Evolutionary conservation across 352 stramenopile genomes (phyloP).

Genomic region (Globisporangium alternatum): DNA sequence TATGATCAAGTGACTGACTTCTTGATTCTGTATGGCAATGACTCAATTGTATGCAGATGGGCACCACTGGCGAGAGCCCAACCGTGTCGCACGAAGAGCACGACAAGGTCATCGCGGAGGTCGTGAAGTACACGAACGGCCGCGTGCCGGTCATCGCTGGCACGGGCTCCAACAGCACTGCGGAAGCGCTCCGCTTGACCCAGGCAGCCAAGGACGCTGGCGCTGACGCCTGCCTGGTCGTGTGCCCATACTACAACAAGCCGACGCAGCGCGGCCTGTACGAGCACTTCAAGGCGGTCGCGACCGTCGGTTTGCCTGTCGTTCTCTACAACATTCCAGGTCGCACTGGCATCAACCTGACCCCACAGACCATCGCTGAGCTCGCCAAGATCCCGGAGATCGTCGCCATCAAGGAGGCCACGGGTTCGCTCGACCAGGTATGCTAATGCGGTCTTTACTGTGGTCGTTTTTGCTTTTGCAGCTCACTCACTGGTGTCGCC

Average conservation of each 20-base stretch:
- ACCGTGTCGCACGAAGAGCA: conserved; percentile 95
- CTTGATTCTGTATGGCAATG: neutral
- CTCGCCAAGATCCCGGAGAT: conserved; percentile 94
- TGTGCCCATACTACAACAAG: conserved; percentile 99
- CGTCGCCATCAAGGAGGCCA: conserved; percentile 98
- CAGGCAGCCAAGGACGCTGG: conserved; percentile 90
- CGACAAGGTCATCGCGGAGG: conserved; percentile 91
- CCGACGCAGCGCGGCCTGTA: conserved; percentile 95
- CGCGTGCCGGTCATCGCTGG: conserved; percentile 94
- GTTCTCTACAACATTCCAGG: conserved; percentile 98
- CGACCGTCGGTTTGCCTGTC: conserved; percentile 88
- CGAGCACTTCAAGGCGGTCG: conserved; percentile 92
- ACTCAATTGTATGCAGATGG: conserved; percentile 53
- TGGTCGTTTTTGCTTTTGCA: neutral
- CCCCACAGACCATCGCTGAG: conserved; percentile 92
- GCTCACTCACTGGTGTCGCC: neutral
- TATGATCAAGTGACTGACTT: neutral
- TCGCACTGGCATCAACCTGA: conserved; percentile 94
- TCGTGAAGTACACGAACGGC: conserved; percentile 73
- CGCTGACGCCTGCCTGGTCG: conserved; percentile 93
- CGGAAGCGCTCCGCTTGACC: conserved; percentile 83
- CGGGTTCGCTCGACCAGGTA: conserved; percentile 87
- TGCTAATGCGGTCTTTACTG: neutral
- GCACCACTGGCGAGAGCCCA: conserved; percentile 97
- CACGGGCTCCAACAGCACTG: conserved; percentile 94